Evolutionary conservation across 805 yeast species (phyloP).

Genomic region (Lachancea sp.): DNA sequence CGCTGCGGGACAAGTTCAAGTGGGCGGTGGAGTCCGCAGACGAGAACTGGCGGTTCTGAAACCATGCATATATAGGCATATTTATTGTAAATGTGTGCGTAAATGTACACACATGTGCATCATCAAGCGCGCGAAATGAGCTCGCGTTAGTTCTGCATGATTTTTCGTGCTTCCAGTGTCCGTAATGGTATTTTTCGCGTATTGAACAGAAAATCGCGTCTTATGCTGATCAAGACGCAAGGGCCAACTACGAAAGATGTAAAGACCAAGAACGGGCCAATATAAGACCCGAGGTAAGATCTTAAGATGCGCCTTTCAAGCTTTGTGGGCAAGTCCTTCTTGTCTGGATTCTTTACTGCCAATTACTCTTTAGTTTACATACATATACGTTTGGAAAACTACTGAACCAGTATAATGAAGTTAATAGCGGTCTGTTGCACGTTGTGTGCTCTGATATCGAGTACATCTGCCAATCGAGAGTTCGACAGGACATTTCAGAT

Average conservation of each 20-base stretch:
- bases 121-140: too few species aligned
- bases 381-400: too few species aligned
- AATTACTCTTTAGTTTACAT: too few species aligned
- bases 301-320: too few species aligned
- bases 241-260: not conserved
- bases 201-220: not conserved
- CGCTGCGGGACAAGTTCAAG: constrained; percentile 83
- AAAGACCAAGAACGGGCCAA: not conserved
- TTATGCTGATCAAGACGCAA: not conserved
- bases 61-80: too few species aligned
- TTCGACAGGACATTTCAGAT: constrained; percentile 2
- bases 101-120: too few species aligned
- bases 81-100: too few species aligned
- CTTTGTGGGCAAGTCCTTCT: too few species aligned
- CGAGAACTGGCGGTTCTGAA: constrained; percentile 78
- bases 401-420: not conserved
- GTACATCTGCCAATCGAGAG: not conserved
- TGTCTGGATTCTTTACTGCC: too few species aligned
- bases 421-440: not conserved
- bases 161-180: constrained; percentile 1
- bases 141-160: not conserved
- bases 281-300: too few species aligned
- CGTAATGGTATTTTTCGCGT: constrained; percentile 1
- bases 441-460: not conserved
- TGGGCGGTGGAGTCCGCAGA: constrained; percentile 96